Conservation (phyloP, 2,329 filamentous ascomycete genomes). For the Trichoderma koningii region DNA sequence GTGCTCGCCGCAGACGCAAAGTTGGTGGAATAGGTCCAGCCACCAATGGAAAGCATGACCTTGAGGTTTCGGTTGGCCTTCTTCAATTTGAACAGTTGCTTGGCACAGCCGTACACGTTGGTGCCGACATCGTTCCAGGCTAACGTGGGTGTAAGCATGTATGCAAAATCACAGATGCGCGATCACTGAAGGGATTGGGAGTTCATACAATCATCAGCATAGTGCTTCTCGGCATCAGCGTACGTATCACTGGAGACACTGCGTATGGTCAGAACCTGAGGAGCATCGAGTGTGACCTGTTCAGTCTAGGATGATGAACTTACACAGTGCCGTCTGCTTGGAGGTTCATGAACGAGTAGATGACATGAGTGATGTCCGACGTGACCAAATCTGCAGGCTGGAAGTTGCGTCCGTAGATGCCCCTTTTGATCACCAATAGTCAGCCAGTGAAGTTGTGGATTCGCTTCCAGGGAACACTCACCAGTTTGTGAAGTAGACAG, state of each 20-base stretch:
- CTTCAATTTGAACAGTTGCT: conserved; percentile 78
- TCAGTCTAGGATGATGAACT: conserved; percentile 32
- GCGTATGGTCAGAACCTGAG: not conserved
- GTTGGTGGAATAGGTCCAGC: conserved; percentile 80
- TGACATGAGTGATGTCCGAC: conserved; percentile 71
- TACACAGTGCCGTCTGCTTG: conserved; percentile 70
- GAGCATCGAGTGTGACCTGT: not conserved
- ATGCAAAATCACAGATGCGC: not conserved
- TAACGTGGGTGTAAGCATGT: conserved; percentile 30
- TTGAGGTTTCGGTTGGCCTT: conserved; percentile 77
- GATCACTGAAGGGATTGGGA: not conserved
- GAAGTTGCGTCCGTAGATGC: conserved; percentile 74
- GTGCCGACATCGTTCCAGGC: conserved; percentile 64
- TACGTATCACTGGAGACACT: conserved; percentile 67
- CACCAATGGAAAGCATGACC: conserved; percentile 76
- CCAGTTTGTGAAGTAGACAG: conserved; percentile 55
- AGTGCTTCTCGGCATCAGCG: conserved; percentile 74
- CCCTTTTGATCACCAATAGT: conserved; percentile 47
- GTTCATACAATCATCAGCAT: conserved; percentile 61
- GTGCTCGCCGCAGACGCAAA: conserved; percentile 70
- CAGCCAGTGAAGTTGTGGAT: not conserved
- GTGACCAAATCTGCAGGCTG: conserved; percentile 70
- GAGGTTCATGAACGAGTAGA: conserved; percentile 82
- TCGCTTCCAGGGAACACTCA: conserved; percentile 32
- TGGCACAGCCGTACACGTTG: conserved; percentile 79